Conservation (phyloP, 139 green algal species). For the Coelastrella sp. region DNA sequence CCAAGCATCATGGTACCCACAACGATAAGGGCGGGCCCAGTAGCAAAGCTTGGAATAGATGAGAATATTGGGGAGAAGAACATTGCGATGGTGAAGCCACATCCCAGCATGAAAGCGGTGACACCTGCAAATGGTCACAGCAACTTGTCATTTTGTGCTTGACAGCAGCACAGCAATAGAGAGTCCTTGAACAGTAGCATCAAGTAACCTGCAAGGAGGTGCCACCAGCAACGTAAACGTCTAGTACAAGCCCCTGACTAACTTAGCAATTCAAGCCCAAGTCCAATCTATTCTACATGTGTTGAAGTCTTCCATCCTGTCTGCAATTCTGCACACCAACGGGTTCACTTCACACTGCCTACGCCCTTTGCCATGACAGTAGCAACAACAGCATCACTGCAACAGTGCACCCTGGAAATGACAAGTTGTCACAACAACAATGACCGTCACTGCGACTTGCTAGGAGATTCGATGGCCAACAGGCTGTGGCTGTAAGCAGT, state of each 20-base stretch:
- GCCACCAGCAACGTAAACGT: neutral
- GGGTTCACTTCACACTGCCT: too few species aligned
- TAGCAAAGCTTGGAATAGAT: slow-evolving; percentile 44
- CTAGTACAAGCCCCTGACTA: neutral
- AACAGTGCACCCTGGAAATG: too few species aligned
- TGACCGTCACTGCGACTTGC: too few species aligned
- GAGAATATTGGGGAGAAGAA: slow-evolving; percentile 82
- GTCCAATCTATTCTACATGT: too few species aligned
- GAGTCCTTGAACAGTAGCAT: neutral
- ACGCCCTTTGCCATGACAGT: too few species aligned
- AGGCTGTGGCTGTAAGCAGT: too few species aligned
- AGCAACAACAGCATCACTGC: too few species aligned
- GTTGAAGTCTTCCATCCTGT: too few species aligned
- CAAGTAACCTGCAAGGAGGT: neutral
- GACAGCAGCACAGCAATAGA: slow-evolving; percentile 2
- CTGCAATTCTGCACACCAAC: too few species aligned
- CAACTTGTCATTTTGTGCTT: neutral
- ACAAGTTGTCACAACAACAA: too few species aligned
- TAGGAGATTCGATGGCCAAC: too few species aligned
- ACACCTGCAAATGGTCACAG: slow-evolving; percentile 23
- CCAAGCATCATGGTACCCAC: slow-evolving; percentile 52
- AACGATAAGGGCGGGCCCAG: slow-evolving; percentile 41
- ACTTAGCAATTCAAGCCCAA: too few species aligned
- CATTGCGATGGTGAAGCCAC: slow-evolving; percentile 75
- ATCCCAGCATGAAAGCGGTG: slow-evolving; percentile 48